Conservation (phyloP, 192 early-diverging fungal species). For the Umbelopsis vinacea region DNA sequence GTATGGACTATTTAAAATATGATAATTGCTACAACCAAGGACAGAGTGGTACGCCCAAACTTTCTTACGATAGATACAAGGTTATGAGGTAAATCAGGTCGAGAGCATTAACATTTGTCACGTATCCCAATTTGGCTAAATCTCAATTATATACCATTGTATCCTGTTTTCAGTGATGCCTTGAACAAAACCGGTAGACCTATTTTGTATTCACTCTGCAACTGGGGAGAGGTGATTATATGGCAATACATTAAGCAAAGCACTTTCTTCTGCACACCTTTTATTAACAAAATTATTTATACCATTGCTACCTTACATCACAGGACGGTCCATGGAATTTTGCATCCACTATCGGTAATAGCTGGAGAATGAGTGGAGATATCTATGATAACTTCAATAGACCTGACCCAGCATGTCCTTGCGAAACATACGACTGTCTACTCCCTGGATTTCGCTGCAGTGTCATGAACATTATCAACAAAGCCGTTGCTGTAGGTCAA, state of each 20-base stretch:
- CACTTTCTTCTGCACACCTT: background rate
- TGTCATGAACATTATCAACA: slow-evolving; percentile 42
- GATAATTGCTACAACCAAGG: slow-evolving; percentile 62
- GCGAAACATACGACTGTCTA: slow-evolving; percentile 31
- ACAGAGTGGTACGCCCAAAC: slow-evolving; percentile 42
- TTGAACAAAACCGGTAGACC: slow-evolving; percentile 49
- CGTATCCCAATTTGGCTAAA: background rate
- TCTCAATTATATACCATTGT: background rate
- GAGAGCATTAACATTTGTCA: background rate
- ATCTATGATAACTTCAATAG: slow-evolving; percentile 32
- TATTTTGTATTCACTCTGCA: slow-evolving; percentile 51
- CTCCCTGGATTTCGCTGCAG: slow-evolving; percentile 32
- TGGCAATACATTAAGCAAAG: too few relatives aligned
- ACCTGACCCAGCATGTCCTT: slow-evolving; percentile 29
- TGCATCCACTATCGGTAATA: slow-evolving; percentile 42
- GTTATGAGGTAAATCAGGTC: slow-evolving; percentile 25
- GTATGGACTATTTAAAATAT: slow-evolving; percentile 64
- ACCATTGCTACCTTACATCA: background rate
- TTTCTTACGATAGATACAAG: slow-evolving; percentile 34
- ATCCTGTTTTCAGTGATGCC: slow-evolving; percentile 36
- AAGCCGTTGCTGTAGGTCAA: slow-evolving; percentile 24
- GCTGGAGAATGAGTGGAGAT: slow-evolving; percentile 40
- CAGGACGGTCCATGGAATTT: slow-evolving; percentile 47
- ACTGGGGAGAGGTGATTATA: slow-evolving; percentile 47
- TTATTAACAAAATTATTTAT: background rate